Base-by-base conservation (phyloP, 2,329 filamentous ascomycete species). In the Pyricularia pennisetigena region DNA sequence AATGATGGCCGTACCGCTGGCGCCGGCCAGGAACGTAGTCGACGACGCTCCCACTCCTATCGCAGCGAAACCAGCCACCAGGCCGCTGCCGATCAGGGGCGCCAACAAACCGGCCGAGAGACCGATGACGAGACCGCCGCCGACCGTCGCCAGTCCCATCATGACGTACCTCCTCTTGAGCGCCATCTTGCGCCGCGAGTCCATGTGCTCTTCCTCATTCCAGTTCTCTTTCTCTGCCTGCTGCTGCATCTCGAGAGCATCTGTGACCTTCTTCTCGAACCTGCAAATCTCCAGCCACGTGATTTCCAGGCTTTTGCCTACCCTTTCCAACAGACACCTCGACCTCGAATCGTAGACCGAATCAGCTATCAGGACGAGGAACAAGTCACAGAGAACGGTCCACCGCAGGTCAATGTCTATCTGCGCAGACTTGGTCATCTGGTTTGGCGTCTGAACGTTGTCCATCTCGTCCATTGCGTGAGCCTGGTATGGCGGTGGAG, bases 161-260 rank as follows among this genome's bases (percentile, higher is more conserved):
- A 97, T 91, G 76, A 97, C 88, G 75, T 97, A 93, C 74, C 94
- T 89, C 72, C 88, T 88, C 76, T 91, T 97, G 69, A 94, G 82
- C 1, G 92, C 92, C 74, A 87, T 81, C 77, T 97, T 97, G 67
- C 92, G 86, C 64, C 95, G 87, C 69, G 83, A 86, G 77, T 97
- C 93, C 84, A 98, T 93, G 76, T 98, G 93, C 71, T 96, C 92
- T 12, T 95, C 90, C 77, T 99, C 95, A 72, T 97, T 96, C 95
- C 95, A 99, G 71, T 94, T 97, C 79, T 99, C 95, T 74, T 94
- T 96, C 71, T 93, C 91, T 6, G 93, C 92, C 64, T 91, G 89
- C 78, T 98, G 93, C 79, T 98, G 94, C 93, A 99, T 97, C 78
- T 99, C 95, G 26, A 99, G 82, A 0, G 95, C 93, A 78, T 99